Base-by-base conservation (phyloP, 371 early-diverging fungal species). In the Rhizopus microsporus region DNA sequence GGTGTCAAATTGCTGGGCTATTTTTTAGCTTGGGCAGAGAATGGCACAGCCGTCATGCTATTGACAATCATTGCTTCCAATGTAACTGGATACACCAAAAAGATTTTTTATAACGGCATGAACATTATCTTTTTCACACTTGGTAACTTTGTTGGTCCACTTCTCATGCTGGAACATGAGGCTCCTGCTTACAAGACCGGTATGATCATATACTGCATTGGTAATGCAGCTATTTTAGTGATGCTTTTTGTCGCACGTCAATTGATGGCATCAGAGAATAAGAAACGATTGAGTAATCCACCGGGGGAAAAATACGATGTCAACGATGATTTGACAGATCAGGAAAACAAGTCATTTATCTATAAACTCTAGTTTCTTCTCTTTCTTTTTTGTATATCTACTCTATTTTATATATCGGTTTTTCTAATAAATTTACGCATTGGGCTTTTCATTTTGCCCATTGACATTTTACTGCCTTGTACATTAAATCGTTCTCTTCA, bases 71-170 rank as follows among this genome's bases (percentile, higher is more conserved):
- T 67, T n/a, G 62, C 63, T 10, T 35, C 45, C 16, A 77, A 77
- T 44, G 72, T 74, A 5, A 59, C 64, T 13, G 77, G 77, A 5
- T 77, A 77, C 31, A 67, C 70, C 5, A 77, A 77, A 43, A 77
- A 74, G 45, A 42, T 73, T 30, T 74, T 69, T 39, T 69, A 77
- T 23, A 65, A 65, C 37, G 71, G 55, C 4, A 58, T 56, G 49
- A 52, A 67, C 8, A 46, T 74, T 49, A 51, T 67, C 32, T 56
- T 51, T 15, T 69, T 56, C 35, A 73, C 69, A 9, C 7, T 73
- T 10, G 77, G 74, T 42, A 65, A 67, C 31, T 69, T 73, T 40
- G 51, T 53, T 12, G 77, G 77, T 8, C 77, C 77, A 7, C 57
- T 77, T 12, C 30, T 71, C 12, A 73, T 69, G 67, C 45, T 57